Conservation (phyloP, 2,329 filamentous ascomycete species). For the Ascochyta lentis region DNA sequence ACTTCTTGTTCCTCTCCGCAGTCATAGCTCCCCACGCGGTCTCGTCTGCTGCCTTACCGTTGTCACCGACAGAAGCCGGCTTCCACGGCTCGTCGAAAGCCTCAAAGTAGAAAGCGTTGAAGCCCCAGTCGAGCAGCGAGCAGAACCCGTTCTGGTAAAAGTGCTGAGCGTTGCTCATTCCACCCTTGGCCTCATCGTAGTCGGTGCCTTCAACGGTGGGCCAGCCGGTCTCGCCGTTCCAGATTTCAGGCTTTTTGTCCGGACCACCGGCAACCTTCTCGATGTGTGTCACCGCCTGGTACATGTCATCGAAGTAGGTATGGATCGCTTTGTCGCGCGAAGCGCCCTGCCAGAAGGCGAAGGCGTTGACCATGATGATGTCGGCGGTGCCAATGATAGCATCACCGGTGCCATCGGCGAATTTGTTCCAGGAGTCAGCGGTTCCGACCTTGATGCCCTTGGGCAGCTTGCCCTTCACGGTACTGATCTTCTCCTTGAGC, state of each 20-base stretch:
- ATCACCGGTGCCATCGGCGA: conserved; percentile 71
- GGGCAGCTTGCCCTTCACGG: conserved; percentile 64
- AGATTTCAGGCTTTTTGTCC: conserved; percentile 65
- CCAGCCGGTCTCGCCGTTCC: conserved; percentile 43
- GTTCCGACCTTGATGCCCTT: conserved; percentile 65
- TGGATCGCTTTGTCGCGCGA: conserved; percentile 57
- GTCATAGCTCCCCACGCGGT: conserved; percentile 74
- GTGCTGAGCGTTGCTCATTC: conserved; percentile 62
- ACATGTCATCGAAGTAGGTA: conserved; percentile 72
- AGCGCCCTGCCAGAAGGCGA: conserved; percentile 75
- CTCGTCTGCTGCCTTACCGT: conserved; percentile 68
- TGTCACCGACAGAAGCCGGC: conserved; percentile 67
- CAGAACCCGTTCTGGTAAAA: conserved; percentile 71
- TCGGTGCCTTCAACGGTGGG: conserved; percentile 60
- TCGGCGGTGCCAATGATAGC: conserved; percentile 67
- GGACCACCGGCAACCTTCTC: conserved; percentile 63
- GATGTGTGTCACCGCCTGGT: conserved; percentile 68
- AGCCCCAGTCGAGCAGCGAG: conserved; percentile 68
- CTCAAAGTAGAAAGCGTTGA: conserved; percentile 76
- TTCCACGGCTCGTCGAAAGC: conserved; percentile 78
- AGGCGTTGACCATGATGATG: conserved; percentile 71
- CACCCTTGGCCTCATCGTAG: conserved; percentile 67
- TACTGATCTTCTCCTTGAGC: conserved; percentile 67
- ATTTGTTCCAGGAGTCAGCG: conserved; percentile 77
- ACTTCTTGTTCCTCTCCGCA: conserved; percentile 65